These are phyloP conservation scores for Pelargonium citronellum DNA, from an alignment of 441 rosid genomes.

Conservation along the genomic window DNA sequence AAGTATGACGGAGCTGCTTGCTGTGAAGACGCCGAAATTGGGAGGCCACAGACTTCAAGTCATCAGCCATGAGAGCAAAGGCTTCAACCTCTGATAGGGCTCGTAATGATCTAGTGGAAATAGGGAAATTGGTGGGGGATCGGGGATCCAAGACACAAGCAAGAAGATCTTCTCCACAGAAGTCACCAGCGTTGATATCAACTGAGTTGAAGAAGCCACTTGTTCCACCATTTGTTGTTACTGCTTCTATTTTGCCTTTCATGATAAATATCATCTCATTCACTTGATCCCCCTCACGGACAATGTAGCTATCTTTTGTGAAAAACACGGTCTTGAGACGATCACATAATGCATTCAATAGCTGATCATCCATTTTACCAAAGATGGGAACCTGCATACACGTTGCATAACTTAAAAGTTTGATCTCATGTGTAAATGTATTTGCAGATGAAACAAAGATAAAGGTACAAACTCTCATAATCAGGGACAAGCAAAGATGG, in stretches of 20 bases:
- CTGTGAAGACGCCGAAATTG: background rate
- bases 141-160: conserved; percentile 83
- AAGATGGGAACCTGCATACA: conserved; percentile 32
- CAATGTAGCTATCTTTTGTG: conserved; percentile 30
- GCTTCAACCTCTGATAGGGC: conserved; percentile 83
- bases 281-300: conserved; percentile 77
- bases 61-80: conserved; percentile 22
- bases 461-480: conserved; percentile 38
- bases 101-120: conserved; percentile 76
- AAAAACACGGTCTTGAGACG: conserved; percentile 33
- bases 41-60: conserved; percentile 3
- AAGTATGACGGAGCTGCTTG: conserved; percentile 44
- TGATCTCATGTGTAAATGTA: background rate
- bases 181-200: conserved; percentile 69
- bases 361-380: conserved; percentile 32
- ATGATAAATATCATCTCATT: conserved; percentile 80
- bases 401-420: too few species aligned
- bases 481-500: conserved; percentile 45
- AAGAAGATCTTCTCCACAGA: conserved; percentile 87
- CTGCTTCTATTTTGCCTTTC: conserved; percentile 78
- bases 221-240: conserved; percentile 78
- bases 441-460: background rate
- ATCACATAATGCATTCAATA: conserved; percentile 38
- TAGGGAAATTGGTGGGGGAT: conserved; percentile 59
- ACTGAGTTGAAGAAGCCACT: conserved; percentile 83